A percentile compares a stretch with the other conserved stretches of the same genome.
Evolutionary conservation across 805 yeast genomes (phyloP).

Genomic region (Lipomyces yamadae): DNA sequence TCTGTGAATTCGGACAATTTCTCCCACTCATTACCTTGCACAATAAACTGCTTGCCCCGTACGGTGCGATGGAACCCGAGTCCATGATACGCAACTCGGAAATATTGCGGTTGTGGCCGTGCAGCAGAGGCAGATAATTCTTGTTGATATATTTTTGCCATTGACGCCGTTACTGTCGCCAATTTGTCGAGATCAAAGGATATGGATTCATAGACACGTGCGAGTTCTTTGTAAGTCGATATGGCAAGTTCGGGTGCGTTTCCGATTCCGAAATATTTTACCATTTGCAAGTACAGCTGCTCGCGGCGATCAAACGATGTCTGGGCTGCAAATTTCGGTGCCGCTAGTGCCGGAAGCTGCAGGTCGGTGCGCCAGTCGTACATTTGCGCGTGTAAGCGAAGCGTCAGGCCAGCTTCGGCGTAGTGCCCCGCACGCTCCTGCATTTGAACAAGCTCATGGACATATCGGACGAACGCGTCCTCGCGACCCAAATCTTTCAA

Average conservation of each 20-base stretch:
- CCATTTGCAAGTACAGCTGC: conserved; percentile 68
- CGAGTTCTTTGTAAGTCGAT: conserved; percentile 74
- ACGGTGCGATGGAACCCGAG: conserved; percentile 80
- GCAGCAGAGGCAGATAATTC: conserved; percentile 65
- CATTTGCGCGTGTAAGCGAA: conserved; percentile 76
- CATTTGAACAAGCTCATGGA: conserved; percentile 72
- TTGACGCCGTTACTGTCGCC: conserved; percentile 68
- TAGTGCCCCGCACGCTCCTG: conserved; percentile 63
- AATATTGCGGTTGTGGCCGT: conserved; percentile 62
- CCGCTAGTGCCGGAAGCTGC: conserved; percentile 58
- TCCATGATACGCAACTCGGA: conserved; percentile 80
- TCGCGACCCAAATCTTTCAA: conserved; percentile 78
- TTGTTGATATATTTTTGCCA: conserved; percentile 69
- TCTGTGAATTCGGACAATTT: conserved; percentile 83
- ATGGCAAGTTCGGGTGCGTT: conserved; percentile 79
- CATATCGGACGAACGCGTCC: conserved; percentile 77
- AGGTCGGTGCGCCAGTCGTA: conserved; percentile 65
- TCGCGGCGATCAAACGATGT: conserved; percentile 82
- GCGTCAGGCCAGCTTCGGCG: conserved; percentile 82
- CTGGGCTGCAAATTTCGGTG: conserved; percentile 80
- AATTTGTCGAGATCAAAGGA: conserved; percentile 78
- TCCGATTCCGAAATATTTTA: conserved; percentile 70
- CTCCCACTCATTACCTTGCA: conserved; percentile 86
- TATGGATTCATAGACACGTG: conserved; percentile 71
- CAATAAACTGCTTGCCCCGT: conserved; percentile 76